phyloP scores from a whole-genome alignment of 2,329 filamentous ascomycete species.

The Alternaria burnsii region DNA sequence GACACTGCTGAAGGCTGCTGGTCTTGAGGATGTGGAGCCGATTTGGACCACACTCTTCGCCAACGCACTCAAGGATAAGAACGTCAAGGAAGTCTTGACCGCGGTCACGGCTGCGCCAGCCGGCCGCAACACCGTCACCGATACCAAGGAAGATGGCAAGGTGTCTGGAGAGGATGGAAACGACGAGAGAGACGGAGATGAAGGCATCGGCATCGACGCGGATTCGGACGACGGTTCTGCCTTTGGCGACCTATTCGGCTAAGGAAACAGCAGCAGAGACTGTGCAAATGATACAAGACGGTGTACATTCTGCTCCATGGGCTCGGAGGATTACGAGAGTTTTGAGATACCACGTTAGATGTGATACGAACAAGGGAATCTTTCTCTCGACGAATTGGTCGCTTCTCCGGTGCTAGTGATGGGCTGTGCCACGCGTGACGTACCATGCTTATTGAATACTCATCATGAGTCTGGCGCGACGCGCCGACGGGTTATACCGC shows the following conservation, averaged over 20 bases:
- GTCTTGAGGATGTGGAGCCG: conserved; percentile 87
- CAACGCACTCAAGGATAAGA: conserved; percentile 93
- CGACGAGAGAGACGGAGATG: conserved; percentile 8
- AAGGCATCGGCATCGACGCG: conserved; percentile 19
- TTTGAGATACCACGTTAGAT: not conserved
- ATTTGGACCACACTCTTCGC: conserved; percentile 98
- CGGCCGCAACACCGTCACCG: not conserved
- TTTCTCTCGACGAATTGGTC: not conserved
- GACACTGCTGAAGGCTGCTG: conserved; percentile 87
- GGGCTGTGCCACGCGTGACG: not conserved
- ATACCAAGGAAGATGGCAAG: not conserved
- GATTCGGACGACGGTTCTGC: conserved; percentile 8
- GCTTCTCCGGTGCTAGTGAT: not conserved
- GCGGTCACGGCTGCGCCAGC: conserved; percentile 69
- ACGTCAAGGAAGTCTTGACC: conserved; percentile 84
- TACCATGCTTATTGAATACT: not conserved
- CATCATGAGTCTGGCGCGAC: not conserved
- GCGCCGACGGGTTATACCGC: not conserved
- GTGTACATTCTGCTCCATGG: not conserved
- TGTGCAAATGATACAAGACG: fast-evolving
- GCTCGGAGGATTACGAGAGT: not conserved
- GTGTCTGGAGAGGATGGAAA: conserved; percentile 1
- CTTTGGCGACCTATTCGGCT: not conserved
- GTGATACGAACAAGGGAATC: not conserved
- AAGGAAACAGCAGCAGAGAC: fast-evolving